These are phyloP conservation scores for Penicillium paxilli DNA, from an alignment of 495 filamentous ascomycete species.

Conservation along the genomic window DNA sequence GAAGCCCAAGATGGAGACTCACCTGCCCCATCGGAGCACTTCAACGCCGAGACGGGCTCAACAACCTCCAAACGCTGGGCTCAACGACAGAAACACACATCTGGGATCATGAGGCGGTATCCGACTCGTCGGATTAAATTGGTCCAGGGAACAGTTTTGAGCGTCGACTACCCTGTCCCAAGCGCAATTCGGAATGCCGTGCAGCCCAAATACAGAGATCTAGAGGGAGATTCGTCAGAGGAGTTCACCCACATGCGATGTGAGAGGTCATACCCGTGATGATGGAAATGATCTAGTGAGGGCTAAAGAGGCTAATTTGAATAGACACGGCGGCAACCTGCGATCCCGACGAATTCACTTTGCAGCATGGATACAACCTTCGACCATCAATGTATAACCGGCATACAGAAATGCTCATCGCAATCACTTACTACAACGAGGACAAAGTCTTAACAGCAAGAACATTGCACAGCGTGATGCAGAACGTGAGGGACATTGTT, in stretches of 20 bases:
- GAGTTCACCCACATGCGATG: conserved; percentile 97
- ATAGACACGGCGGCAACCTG: conserved; percentile 94
- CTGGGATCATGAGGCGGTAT: conserved; percentile 60
- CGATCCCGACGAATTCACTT: conserved; percentile 95
- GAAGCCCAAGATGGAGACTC: conserved; percentile 4
- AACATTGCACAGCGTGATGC: conserved; percentile 94
- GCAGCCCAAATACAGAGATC: conserved; percentile 82
- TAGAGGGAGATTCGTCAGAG: conserved; percentile 77
- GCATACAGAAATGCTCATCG: conserved; percentile 92
- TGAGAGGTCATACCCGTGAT: conserved; percentile 31
- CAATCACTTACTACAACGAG: conserved; percentile 98
- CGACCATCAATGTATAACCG: conserved; percentile 97
- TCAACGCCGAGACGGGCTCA: background rate
- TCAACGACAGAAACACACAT: background rate
- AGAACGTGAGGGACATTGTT: conserved; percentile 94
- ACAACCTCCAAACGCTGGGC: conserved; percentile 5
- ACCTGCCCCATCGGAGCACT: background rate
- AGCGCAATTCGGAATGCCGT: conserved; percentile 94
- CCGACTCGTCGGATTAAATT: conserved; percentile 93
- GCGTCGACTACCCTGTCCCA: conserved; percentile 93
- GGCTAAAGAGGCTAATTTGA: background rate
- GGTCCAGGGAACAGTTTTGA: conserved; percentile 87
- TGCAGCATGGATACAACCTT: conserved; percentile 97
- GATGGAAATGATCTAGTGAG: background rate
- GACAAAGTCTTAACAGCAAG: conserved; percentile 89